A percentile compares a stretch with the other conserved stretches of the same genome.
These are phyloP conservation scores for Fusarium algeriense DNA, from an alignment of 2,329 filamentous ascomycete genomes.

Conservation along the genomic window DNA sequence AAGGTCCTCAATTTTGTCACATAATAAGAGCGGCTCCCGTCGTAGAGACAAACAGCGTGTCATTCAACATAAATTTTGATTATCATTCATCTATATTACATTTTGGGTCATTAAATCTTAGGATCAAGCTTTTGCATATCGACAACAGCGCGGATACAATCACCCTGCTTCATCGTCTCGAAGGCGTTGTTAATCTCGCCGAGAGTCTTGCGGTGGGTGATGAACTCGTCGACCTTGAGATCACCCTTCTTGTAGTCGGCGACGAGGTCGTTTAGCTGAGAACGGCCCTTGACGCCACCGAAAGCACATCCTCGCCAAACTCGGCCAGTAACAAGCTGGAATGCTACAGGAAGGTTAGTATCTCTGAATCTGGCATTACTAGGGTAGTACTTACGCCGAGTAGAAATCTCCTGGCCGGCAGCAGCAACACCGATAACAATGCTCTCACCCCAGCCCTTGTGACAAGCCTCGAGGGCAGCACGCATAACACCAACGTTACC, in stretches of 20 bases:
- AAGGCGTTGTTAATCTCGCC: conserved; percentile 90
- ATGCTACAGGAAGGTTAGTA: conserved; percentile 69
- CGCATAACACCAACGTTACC: conserved; percentile 97
- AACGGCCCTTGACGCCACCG: conserved; percentile 96
- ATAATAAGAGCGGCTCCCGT: conserved; percentile 19
- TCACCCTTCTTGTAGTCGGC: conserved; percentile 88
- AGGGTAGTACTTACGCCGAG: conserved; percentile 77
- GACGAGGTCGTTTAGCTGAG: conserved; percentile 88
- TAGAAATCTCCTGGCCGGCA: conserved; percentile 94
- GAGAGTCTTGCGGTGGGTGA: conserved; percentile 91
- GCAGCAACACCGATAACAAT: conserved; percentile 98
- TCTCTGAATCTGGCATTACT: background rate
- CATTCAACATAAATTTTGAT: conserved; percentile 37
- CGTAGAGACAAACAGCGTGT: conserved; percentile 5
- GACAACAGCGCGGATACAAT: conserved; percentile 96
- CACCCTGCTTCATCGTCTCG: conserved; percentile 92
- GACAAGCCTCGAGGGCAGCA: conserved; percentile 94
- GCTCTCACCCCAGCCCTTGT: conserved; percentile 99
- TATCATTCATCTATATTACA: conserved; percentile 44
- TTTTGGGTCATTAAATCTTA: conserved; percentile 45
- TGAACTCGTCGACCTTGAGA: conserved; percentile 99
- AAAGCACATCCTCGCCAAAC: conserved; percentile 99
- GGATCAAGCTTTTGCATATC: conserved; percentile 63
- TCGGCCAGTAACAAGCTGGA: conserved; percentile 97
- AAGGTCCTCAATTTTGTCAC: conserved; percentile 25